These are phyloP conservation scores for Cystobasidium ongulense DNA, from an alignment of 768 basidiomycete genomes.

Conservation along the genomic window DNA sequence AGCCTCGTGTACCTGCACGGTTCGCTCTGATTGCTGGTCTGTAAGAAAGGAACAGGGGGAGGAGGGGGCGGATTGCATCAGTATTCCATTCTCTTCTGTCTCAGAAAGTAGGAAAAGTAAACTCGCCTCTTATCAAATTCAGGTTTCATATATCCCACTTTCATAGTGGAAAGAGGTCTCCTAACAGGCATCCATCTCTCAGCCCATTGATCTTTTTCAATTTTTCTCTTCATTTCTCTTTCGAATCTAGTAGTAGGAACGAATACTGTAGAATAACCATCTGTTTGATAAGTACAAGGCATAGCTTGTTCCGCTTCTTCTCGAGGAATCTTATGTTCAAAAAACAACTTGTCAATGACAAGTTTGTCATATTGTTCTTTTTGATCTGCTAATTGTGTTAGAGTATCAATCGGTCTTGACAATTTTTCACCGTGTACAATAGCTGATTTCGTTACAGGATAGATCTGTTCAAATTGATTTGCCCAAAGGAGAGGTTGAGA, in stretches of 20 bases:
- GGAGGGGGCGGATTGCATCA: neutral
- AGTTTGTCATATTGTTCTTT: neutral
- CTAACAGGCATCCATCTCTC: conserved; percentile 37
- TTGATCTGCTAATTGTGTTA: neutral
- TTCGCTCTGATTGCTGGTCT: conserved; percentile 85
- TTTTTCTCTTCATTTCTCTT: neutral
- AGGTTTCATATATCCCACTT: conserved; percentile 58
- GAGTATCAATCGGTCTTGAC: neutral
- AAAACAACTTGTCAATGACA: neutral
- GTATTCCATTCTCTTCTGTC: neutral
- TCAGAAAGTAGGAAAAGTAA: too few species aligned
- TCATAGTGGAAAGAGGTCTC: conserved; percentile 51
- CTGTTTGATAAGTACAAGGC: neutral
- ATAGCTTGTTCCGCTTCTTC: neutral
- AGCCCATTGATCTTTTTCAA: conserved; percentile 32
- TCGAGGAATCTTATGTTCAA: neutral
- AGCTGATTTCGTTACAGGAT: neutral
- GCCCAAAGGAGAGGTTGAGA: conserved; percentile 46
- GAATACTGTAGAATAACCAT: neutral
- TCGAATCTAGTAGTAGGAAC: neutral
- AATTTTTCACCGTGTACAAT: neutral
- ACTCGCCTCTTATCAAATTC: conserved; percentile 50
- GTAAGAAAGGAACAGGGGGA: conserved; percentile 1
- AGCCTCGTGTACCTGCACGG: conserved; percentile 91
- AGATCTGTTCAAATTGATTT: conserved; percentile 3